These are phyloP conservation scores for Phytophthora litchii DNA, from an alignment of 352 stramenopile genomes.

Conservation along the genomic window DNA sequence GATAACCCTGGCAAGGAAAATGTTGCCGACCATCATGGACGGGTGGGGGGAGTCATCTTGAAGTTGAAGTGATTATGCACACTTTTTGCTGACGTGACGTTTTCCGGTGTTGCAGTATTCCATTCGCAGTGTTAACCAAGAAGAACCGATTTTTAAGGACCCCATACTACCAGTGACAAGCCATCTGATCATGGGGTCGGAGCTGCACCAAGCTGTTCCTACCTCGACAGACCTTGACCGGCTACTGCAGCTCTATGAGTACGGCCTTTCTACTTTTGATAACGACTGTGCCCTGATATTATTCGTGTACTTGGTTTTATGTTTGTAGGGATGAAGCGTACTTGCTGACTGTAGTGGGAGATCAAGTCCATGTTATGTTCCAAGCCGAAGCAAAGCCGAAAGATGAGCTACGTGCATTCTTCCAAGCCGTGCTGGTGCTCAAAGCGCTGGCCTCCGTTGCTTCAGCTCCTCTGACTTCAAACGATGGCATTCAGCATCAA, in stretches of 20 bases:
- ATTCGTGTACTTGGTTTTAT: too few relatives aligned
- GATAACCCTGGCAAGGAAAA: slow-evolving; percentile 34
- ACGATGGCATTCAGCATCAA: slow-evolving; percentile 20
- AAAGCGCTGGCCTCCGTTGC: slow-evolving; percentile 37
- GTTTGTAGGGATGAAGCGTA: slow-evolving; percentile 51
- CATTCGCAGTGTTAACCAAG: slow-evolving; percentile 65
- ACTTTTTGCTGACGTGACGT: slow-evolving; percentile 4
- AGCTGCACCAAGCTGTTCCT: slow-evolving; percentile 48
- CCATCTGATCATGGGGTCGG: slow-evolving; percentile 63
- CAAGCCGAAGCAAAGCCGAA: slow-evolving; percentile 48
- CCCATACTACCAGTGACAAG: slow-evolving; percentile 50
- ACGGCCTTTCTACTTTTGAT: too few relatives aligned
- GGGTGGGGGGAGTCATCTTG: slow-evolving; percentile 20
- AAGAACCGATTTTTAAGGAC: slow-evolving; percentile 62
- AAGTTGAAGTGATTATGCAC: slow-evolving; percentile 22
- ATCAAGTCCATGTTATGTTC: slow-evolving; percentile 61
- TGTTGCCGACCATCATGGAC: slow-evolving; percentile 30
- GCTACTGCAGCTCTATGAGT: slow-evolving; percentile 54
- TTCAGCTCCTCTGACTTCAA: slow-evolving; percentile 20
- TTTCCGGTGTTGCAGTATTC: slow-evolving; percentile 40
- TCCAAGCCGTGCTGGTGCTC: slow-evolving; percentile 66
- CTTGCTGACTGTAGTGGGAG: slow-evolving; percentile 45
- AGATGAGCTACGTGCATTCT: slow-evolving; percentile 78
- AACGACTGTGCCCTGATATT: too few relatives aligned
- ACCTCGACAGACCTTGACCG: slow-evolving; percentile 49